Percentiles rank a stretch among this genome's conserved stretches.
phyloP scores from a whole-genome alignment of 1,284 basidiomycete genomes.

The Cystobasidium slooffiae region DNA sequence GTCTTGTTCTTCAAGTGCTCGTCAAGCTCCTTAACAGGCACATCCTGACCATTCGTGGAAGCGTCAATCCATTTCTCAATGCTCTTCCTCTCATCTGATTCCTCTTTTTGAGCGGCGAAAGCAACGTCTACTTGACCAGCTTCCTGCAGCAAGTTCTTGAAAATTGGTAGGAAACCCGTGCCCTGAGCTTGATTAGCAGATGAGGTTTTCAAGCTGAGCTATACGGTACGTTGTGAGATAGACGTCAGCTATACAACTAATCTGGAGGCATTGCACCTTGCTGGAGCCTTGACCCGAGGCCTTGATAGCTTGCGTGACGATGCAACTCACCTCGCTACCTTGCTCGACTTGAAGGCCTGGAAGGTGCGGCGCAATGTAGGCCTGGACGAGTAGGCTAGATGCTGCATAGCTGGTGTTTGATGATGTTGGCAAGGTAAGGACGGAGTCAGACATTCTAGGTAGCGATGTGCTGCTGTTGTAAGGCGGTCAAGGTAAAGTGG shows the following conservation, averaged over 20 bases:
- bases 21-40: slow-evolving; percentile 67
- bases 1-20: slow-evolving; percentile 74
- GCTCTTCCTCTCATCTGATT: slow-evolving; percentile 24
- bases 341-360: slow-evolving; percentile 35
- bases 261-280: no score
- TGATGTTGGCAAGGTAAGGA: slow-evolving; percentile 28
- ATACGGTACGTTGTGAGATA: slow-evolving; percentile 1
- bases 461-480: neutral
- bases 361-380: slow-evolving; percentile 42
- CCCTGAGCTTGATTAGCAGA: slow-evolving; percentile 9
- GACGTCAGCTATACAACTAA: neutral
- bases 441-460: slow-evolving; percentile 3
- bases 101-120: slow-evolving; percentile 7
- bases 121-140: slow-evolving; percentile 49
- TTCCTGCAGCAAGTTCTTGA: slow-evolving; percentile 46
- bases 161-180: slow-evolving; percentile 18
- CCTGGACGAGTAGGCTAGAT: slow-evolving; percentile 39
- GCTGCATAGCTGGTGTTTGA: slow-evolving; percentile 29
- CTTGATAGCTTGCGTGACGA: no score
- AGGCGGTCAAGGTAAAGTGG: neutral
- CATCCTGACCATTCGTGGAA: slow-evolving; percentile 20
- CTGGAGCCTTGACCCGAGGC: neutral
- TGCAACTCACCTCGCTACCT: slow-evolving; percentile 40
- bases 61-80: slow-evolving; percentile 39
- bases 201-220: slow-evolving; percentile 43